Conservation (phyloP, 2,329 filamentous ascomycete species). For the Cordyceps cicadae region DNA sequence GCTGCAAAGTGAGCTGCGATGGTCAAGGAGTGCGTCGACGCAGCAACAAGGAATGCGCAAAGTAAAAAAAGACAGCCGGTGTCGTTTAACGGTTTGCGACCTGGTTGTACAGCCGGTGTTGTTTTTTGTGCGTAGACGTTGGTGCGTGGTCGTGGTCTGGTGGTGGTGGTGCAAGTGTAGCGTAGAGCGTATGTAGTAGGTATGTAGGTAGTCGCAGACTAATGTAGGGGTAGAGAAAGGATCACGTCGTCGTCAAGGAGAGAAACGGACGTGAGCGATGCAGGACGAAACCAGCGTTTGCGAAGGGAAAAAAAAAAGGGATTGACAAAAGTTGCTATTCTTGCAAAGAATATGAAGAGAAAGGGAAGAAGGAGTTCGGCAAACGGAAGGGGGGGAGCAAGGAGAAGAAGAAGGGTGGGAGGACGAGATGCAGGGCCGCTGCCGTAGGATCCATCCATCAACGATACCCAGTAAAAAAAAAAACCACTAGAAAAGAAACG, state of each 20-base stretch:
- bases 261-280: slow-evolving; percentile 7
- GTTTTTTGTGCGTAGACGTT: background rate
- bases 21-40: background rate
- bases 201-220: slow-evolving; percentile 10
- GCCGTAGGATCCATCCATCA: background rate
- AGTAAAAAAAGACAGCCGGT: background rate
- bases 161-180: background rate
- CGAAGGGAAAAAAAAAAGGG: slow-evolving; percentile 1
- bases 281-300: slow-evolving; percentile 11
- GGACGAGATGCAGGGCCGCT: background rate
- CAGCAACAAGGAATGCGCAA: background rate
- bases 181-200: background rate
- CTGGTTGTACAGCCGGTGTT: background rate
- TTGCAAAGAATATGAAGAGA: background rate
- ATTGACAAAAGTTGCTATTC: background rate
- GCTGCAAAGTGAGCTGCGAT: background rate
- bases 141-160: background rate
- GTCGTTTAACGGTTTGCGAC: slow-evolving; percentile 4
- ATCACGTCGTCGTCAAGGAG: background rate
- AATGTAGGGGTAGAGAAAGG: background rate
- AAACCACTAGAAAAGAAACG: background rate
- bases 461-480: background rate
- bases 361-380: background rate
- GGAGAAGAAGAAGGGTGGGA: background rate
- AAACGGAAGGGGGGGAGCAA: background rate